Percentiles rank a stretch among this genome's conserved stretches.
These are phyloP conservation scores for Diutina siamensis DNA, from an alignment of 1,139 yeast species.

Conservation along the genomic window DNA sequence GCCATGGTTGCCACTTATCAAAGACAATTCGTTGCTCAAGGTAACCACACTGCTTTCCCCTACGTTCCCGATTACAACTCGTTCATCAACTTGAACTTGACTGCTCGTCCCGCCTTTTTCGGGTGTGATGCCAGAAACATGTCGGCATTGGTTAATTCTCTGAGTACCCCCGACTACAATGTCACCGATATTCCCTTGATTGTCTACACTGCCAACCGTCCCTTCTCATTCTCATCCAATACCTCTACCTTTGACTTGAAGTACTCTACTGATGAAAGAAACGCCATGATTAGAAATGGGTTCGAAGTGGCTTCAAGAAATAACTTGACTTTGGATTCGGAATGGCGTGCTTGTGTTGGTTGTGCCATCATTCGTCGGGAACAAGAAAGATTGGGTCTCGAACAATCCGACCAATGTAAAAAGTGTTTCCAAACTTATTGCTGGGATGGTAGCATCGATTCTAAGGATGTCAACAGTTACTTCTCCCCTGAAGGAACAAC, in stretches of 20 bases:
- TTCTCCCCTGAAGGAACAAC: conserved; percentile 3
- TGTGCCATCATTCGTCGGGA: conserved; percentile 84
- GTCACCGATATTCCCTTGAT: conserved; percentile 29
- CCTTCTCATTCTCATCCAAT: conserved; percentile 23
- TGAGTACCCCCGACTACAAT: conserved; percentile 12
- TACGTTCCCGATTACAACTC: conserved; percentile 23
- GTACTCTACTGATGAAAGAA: conserved; percentile 24
- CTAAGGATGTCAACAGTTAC: not conserved
- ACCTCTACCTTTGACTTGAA: conserved; percentile 30
- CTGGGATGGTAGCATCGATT: conserved; percentile 53
- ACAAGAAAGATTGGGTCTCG: conserved; percentile 56
- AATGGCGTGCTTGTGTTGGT: conserved; percentile 73
- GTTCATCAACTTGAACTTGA: conserved; percentile 18
- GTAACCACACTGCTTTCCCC: conserved; percentile 23
- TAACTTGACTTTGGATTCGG: conserved; percentile 60
- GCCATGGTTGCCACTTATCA: conserved; percentile 3
- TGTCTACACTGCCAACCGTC: conserved; percentile 25
- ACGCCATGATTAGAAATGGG: conserved; percentile 36
- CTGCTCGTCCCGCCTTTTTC: conserved; percentile 35
- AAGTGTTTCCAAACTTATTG: conserved; percentile 66
- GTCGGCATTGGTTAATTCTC: conserved; percentile 13
- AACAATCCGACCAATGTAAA: conserved; percentile 62
- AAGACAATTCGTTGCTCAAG: conserved; percentile 16
- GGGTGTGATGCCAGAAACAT: conserved; percentile 37
- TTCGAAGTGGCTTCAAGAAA: conserved; percentile 65